These are phyloP conservation scores for Candida tallmaniae DNA, from an alignment of 805 yeast species.

Conservation along the genomic window DNA sequence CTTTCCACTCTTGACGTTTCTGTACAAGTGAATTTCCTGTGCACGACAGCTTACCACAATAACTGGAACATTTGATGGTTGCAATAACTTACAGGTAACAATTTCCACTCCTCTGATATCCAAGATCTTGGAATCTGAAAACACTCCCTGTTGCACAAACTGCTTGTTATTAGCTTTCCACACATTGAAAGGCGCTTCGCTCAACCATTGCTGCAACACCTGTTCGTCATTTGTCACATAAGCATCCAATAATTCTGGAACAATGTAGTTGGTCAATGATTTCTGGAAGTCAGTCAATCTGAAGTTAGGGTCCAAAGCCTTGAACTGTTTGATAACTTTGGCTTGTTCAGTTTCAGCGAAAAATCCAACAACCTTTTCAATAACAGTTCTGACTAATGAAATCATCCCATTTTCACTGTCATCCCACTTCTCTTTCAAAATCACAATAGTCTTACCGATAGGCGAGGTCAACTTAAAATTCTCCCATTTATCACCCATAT, in stretches of 20 bases:
- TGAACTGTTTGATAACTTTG: conserved; percentile 81
- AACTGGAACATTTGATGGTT: conserved; percentile 90
- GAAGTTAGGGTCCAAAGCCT: conserved; percentile 86
- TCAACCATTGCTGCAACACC: conserved; percentile 82
- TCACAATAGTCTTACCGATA: conserved; percentile 60
- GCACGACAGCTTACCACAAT: conserved; percentile 93
- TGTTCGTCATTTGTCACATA: conserved; percentile 86
- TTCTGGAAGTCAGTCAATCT: conserved; percentile 70
- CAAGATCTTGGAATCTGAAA: conserved; percentile 84
- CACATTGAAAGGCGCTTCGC: conserved; percentile 95
- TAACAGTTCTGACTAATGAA: conserved; percentile 70
- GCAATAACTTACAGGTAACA: conserved; percentile 78
- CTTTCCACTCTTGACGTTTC: conserved; percentile 88
- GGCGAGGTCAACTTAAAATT: conserved; percentile 63
- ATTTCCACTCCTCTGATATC: conserved; percentile 95
- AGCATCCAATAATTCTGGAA: conserved; percentile 95
- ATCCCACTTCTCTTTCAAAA: conserved; percentile 73
- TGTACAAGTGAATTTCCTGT: conserved; percentile 87
- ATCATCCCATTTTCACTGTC: conserved; percentile 92
- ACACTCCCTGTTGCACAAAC: conserved; percentile 83
- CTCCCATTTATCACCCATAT: conserved; percentile 60
- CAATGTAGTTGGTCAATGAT: conserved; percentile 84
- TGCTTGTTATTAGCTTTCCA: conserved; percentile 92
- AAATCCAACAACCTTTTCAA: conserved; percentile 78
- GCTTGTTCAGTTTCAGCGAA: conserved; percentile 97